Base-by-base conservation (phyloP, 2,329 filamentous ascomycete genomes). In the Fusarium mexicanum region DNA sequence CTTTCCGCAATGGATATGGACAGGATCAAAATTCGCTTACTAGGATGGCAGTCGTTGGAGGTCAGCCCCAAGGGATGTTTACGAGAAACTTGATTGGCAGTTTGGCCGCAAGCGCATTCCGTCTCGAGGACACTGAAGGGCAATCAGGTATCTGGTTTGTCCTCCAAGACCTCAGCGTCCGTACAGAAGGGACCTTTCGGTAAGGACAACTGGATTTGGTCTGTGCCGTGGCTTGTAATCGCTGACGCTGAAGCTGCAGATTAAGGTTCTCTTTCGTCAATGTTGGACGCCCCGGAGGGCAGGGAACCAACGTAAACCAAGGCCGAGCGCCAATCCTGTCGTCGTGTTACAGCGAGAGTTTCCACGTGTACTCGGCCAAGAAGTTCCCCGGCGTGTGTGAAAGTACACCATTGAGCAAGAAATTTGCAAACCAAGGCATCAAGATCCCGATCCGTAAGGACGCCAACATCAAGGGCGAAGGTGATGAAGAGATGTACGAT, bases 301-400 rank as follows among this genome's bases (percentile, higher is more conserved):
- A 82, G 37, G 79, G 83, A 10, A 79, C 85, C 24, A 80, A 78
- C 8, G 86, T 97, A 69, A 96, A 95, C 81, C 92, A 89, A 43
- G 92, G 91, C 64, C 91, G 91, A 72, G 93, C 94, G 0, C 94
- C 94, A 0, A 92, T 98, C 18, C 88, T 98, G 24, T 95, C 96
- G 2, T 93, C 92, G 14, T 92, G 91, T 77, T 98, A 96, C 83
- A 97, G 94, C 54, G 93, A 97, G 9, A 88, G 91, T 6, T 98
- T 99, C 86, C 94, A 94, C 61, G 96, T 99, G 37, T 98, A 93
- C 84, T 97, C 94, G 6, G 96, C 96, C 54, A 99, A 99, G 88
- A 98, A 98, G 80, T 99, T 99, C 83, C 96, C 96, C 0, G 96
- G 96, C 46, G 96, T 99, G 3, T 98, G 97, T 66, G 96, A 98